Evolutionary conservation across 2,329 filamentous ascomycete genomes (phyloP).

Genomic region (Ophiostoma novo-ulmi): DNA sequence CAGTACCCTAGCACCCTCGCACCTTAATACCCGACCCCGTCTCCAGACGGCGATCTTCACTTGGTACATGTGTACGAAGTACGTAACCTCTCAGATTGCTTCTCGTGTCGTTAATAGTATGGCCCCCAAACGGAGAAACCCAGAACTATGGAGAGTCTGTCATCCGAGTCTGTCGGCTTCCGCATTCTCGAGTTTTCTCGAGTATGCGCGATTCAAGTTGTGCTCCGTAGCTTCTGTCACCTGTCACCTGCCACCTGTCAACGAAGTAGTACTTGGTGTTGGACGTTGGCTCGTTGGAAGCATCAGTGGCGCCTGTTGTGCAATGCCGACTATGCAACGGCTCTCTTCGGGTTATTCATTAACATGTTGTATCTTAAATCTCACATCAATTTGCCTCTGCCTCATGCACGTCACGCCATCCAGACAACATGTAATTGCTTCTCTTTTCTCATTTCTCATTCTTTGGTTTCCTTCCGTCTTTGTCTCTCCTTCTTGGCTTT

Average conservation of each 20-base stretch:
- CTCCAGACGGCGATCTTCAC: not conserved
- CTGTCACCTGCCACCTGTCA: not conserved
- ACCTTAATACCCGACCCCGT: not conserved
- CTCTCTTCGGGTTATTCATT: not conserved
- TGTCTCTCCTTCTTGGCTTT: not conserved
- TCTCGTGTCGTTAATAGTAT: not conserved
- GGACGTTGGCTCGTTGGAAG: too few species aligned
- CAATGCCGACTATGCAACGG: not conserved
- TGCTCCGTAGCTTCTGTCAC: not conserved
- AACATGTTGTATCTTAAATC: not conserved
- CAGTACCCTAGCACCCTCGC: not conserved
- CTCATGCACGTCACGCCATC: not conserved
- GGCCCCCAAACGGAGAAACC: constrained; percentile 3
- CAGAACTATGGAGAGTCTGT: not conserved
- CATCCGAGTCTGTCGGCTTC: not conserved
- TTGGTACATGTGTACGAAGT: not conserved
- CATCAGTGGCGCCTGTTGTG: not conserved
- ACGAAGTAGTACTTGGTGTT: too few species aligned
- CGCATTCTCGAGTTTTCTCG: not conserved
- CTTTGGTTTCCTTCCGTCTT: not conserved
- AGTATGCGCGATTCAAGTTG: not conserved
- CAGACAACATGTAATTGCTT: not conserved
- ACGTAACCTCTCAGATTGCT: not conserved
- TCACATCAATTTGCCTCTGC: not conserved
- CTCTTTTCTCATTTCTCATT: not conserved